phyloP scores from a whole-genome alignment of 306 rosid genomes.

The Malus fusca region DNA sequence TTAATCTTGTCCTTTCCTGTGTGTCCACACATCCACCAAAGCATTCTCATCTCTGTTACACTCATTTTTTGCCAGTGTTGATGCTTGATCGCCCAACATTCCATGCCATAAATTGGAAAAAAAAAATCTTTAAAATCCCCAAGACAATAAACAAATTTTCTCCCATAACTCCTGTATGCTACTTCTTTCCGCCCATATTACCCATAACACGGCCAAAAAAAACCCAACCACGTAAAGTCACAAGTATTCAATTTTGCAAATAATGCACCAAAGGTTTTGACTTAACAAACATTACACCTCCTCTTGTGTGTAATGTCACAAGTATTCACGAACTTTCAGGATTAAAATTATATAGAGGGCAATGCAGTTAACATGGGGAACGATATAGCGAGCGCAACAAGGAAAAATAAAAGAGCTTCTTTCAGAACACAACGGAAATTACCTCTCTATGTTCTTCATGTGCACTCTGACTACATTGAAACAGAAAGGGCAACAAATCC shows the following conservation, averaged over 20 bases:
- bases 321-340: background rate
- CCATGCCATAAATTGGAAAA: too few relatives aligned
- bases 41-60: too few relatives aligned
- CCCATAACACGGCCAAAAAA: background rate
- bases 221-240: background rate
- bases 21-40: too few relatives aligned
- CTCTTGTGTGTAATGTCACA: background rate
- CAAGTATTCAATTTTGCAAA: too few relatives aligned
- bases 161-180: background rate
- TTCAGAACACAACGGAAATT: constrained; percentile 9
- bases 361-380: background rate
- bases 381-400: background rate
- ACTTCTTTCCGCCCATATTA: background rate
- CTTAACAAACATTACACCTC: background rate
- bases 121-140: background rate
- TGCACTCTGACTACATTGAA: constrained; percentile 89
- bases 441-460: constrained; percentile 98
- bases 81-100: too few relatives aligned
- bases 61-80: too few relatives aligned
- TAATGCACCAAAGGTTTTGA: background rate
- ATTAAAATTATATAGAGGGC: too few relatives aligned
- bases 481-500: constrained; percentile 85
- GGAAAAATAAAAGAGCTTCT: background rate
- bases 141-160: background rate
- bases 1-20: too few relatives aligned